phyloP scores from a whole-genome alignment of 2,329 filamentous ascomycete genomes.

The Aspergillus costaricaensis region DNA sequence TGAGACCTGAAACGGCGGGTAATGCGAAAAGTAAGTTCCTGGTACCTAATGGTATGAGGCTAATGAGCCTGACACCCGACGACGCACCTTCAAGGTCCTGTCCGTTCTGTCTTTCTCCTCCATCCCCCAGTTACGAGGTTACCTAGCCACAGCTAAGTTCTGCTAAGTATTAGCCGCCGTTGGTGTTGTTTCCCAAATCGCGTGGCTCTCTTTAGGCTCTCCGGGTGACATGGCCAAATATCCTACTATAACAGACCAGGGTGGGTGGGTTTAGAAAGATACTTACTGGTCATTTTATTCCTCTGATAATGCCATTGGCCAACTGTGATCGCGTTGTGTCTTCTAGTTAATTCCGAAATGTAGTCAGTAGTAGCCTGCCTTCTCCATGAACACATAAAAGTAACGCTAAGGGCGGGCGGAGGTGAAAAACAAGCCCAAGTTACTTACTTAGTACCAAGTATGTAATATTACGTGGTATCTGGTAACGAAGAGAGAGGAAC shows the following conservation, averaged over 20 bases:
- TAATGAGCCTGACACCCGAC: slow-evolving; percentile 3
- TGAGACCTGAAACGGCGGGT: slow-evolving; percentile 6
- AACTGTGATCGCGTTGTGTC: not conserved
- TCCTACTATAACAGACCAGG: too few species aligned
- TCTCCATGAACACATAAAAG: slow-evolving; percentile 2
- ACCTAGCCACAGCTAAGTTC: not conserved
- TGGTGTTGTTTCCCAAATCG: not conserved
- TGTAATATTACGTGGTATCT: not conserved
- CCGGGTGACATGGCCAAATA: not conserved
- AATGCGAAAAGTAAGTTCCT: slow-evolving; percentile 8
- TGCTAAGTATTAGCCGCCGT: not conserved
- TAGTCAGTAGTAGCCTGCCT: not conserved
- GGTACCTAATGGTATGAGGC: slow-evolving; percentile 8
- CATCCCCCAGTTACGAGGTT: not conserved
- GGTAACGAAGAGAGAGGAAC: not conserved
- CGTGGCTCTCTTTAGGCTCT: not conserved
- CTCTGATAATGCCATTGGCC: not conserved
- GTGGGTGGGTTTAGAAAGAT: too few species aligned
- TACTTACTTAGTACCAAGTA: not conserved
- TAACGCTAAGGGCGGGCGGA: slow-evolving; percentile 14
- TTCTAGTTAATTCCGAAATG: not conserved
- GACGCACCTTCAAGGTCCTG: not conserved
- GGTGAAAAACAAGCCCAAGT: slow-evolving; percentile 13
- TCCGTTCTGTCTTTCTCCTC: not conserved
- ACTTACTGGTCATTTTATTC: not conserved